Evolutionary conservation across 2,329 filamentous ascomycete species (phyloP), one percentile per base, ranked within the genome.

Genomic region (Iodosphaeria phyllophila): DNA sequence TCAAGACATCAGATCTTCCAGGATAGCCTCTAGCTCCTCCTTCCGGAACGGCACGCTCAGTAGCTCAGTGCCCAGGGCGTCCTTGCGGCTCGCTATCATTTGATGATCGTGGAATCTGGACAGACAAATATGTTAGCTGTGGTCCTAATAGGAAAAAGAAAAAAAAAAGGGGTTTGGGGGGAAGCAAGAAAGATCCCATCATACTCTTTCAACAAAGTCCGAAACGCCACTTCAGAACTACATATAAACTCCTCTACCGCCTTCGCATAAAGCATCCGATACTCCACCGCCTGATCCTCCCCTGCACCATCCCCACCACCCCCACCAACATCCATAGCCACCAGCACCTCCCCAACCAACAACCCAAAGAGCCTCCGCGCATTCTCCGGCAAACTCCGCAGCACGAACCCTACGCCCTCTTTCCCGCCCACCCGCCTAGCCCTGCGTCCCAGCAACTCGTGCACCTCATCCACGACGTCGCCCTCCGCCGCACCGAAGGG

Each of bases 231-330:
- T 53, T 95, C 89, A 31, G 78, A 92, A 38, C 79, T 89, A 47
- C 86, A 93, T 24, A 98, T 89, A 47, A 98, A 95, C 43, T 92
- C 83, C 50, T 93, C 84, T 5, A 86, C 76, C 3, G 89, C 84
- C 54, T 92, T 93, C 45, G 92, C 83, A 43, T 95, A 98, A 34
- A 98, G 50, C 37, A 82, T 74, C 13, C 82, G 64, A 46, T 93
- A 95, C 51, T 95, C 86, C 10, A 98, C 71, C 0, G 78, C 83
- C 3, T 68, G 60, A 17, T 64, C 62, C 30, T 71, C 68, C 10
- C 56, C 56, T 11, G 50, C 53, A 3, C 44, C 38, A 13, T 43
- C 54, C 6, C 56, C 58, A n/a, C 66, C 64, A 12, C 72, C 72
- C 6, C 56, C 58, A n/a, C 66, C 64, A 12, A 72, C 72, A 32